phyloP scores from a whole-genome alignment of 2,329 filamentous ascomycete species.

The Chrysoporthe cubensis region DNA sequence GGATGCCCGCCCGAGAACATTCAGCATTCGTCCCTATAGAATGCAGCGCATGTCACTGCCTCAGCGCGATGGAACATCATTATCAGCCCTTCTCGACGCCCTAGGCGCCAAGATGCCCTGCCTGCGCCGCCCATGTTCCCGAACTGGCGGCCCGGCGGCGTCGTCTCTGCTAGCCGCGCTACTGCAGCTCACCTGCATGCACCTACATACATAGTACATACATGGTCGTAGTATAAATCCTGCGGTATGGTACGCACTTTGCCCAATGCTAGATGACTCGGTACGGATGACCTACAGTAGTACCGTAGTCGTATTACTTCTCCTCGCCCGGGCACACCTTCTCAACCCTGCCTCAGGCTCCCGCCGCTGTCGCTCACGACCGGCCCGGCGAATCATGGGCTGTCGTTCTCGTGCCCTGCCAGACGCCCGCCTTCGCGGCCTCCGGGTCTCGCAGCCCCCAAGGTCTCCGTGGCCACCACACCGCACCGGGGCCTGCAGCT shows the following conservation, averaged over 20 bases:
- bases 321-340: constrained; percentile 16
- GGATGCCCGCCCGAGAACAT: too few species aligned
- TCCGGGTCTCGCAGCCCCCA: not conserved
- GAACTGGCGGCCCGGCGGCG: not conserved
- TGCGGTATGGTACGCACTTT: too few species aligned
- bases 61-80: too few species aligned
- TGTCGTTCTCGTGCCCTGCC: not conserved
- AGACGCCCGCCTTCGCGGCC: not conserved
- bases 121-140: too few species aligned
- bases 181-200: constrained; percentile 8
- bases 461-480: not conserved
- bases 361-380: not conserved
- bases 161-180: constrained; percentile 2
- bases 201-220: not conserved
- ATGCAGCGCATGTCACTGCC: too few species aligned
- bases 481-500: constrained; percentile 5
- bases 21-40: too few species aligned
- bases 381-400: constrained; percentile 7
- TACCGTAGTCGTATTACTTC: not conserved
- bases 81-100: too few species aligned
- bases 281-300: too few species aligned
- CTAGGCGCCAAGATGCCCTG: too few species aligned
- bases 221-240: too few species aligned
- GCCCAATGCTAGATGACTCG: too few species aligned
- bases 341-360: constrained; percentile 29